Evolutionary conservation across 2,329 filamentous ascomycete genomes (phyloP).

Genomic region (Fusarium tjaetaba): DNA sequence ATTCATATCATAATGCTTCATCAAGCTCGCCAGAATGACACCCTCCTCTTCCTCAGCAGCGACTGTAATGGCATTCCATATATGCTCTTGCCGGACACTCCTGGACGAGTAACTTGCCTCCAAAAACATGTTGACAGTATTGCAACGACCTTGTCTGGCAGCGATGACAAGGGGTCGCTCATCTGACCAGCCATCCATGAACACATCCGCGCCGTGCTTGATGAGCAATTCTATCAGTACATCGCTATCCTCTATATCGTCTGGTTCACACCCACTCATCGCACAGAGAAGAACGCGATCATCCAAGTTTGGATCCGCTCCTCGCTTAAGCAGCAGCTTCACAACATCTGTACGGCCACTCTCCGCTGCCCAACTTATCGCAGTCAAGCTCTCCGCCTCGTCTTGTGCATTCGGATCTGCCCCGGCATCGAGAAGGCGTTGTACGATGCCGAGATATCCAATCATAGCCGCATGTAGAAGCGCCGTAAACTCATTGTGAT

Average conservation of each 20-base stretch:
- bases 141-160: fast-evolving
- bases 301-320: fast-evolving
- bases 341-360: background rate
- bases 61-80: background rate
- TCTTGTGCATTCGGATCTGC: background rate
- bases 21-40: fast-evolving
- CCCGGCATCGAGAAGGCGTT: background rate
- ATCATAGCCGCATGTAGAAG: background rate
- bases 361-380: background rate
- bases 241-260: background rate
- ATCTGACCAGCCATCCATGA: background rate
- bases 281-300: background rate
- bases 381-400: fast-evolving
- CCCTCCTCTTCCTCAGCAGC: fast-evolving
- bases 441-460: fast-evolving
- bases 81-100: background rate
- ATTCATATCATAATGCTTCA: background rate
- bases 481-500: background rate
- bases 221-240: background rate
- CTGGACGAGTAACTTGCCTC: fast-evolving
- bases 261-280: fast-evolving
- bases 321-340: background rate
- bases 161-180: background rate
- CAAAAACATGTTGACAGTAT: fast-evolving
- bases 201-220: background rate